Percentiles rank a stretch among this genome's conserved stretches.
Conservation (phyloP, 2,329 filamentous ascomycete species). For the Scortechinia acanthostroma region DNA sequence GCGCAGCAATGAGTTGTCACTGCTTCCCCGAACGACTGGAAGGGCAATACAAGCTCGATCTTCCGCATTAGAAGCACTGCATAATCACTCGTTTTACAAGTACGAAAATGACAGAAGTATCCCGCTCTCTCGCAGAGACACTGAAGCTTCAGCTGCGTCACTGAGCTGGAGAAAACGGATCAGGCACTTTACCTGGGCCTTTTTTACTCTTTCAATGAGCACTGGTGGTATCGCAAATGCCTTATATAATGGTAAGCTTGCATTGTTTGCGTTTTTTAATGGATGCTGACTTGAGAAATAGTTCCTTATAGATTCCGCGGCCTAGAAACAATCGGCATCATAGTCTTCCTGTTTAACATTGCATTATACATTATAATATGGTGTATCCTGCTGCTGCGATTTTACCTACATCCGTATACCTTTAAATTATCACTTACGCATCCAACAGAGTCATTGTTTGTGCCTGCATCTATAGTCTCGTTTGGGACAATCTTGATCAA, state of each 20-base stretch:
- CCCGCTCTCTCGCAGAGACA: slow-evolving; percentile 6
- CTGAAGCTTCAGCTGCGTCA: slow-evolving; percentile 8
- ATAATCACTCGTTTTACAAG: too few relatives aligned
- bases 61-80: too few relatives aligned
- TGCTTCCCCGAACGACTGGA: too few relatives aligned
- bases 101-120: too few relatives aligned
- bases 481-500: slow-evolving; percentile 57
- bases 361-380: slow-evolving; percentile 36
- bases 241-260: slow-evolving; percentile 17
- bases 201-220: slow-evolving; percentile 14
- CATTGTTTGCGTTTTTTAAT: not conserved
- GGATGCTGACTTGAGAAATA: slow-evolving; percentile 48
- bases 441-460: slow-evolving; percentile 54
- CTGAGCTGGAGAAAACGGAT: slow-evolving; percentile 44
- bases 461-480: slow-evolving; percentile 48
- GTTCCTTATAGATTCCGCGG: slow-evolving; percentile 34
- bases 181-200: slow-evolving; percentile 58
- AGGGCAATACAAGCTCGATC: too few relatives aligned
- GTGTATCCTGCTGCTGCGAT: slow-evolving; percentile 42
- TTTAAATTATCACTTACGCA: slow-evolving; percentile 50
- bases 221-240: slow-evolving; percentile 5
- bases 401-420: slow-evolving; percentile 47
- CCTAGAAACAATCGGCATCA: slow-evolving; percentile 28
- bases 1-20: too few relatives aligned
- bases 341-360: slow-evolving; percentile 34